These are phyloP conservation scores for Delphinella strobiligena DNA, from an alignment of 2,329 filamentous ascomycete species.

Conservation along the genomic window DNA sequence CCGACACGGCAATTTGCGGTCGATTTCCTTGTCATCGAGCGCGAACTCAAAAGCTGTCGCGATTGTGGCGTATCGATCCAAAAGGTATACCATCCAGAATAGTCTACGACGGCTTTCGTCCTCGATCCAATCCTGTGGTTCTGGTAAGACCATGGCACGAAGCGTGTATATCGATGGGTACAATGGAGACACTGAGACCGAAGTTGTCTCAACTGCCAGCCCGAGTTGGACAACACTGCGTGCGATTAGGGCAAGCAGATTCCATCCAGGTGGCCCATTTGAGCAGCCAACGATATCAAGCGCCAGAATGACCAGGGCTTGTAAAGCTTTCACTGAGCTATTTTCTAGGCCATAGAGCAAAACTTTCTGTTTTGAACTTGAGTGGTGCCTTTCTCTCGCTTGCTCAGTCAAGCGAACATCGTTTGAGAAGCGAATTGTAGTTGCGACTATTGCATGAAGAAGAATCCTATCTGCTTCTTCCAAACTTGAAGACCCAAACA, in stretches of 20 bases:
- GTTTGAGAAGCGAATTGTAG: constrained; percentile 71
- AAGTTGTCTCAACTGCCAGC: constrained; percentile 70
- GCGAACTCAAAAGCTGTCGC: constrained; percentile 89
- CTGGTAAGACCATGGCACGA: constrained; percentile 71
- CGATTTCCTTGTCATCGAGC: constrained; percentile 78
- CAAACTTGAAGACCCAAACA: constrained; percentile 66
- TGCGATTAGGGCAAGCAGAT: constrained; percentile 78
- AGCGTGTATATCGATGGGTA: constrained; percentile 83
- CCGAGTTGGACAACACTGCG: constrained; percentile 81
- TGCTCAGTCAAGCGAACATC: constrained; percentile 64
- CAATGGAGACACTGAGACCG: constrained; percentile 62
- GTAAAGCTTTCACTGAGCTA: constrained; percentile 75
- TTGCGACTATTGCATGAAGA: constrained; percentile 79
- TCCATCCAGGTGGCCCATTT: constrained; percentile 87
- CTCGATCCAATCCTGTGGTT: constrained; percentile 75
- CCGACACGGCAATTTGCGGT: constrained; percentile 73
- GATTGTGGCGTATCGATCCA: constrained; percentile 83
- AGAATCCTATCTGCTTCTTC: constrained; percentile 75
- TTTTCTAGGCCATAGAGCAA: constrained; percentile 80
- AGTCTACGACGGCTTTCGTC: constrained; percentile 74
- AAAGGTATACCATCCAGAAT: constrained; percentile 89
- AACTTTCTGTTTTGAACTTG: constrained; percentile 73
- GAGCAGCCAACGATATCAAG: constrained; percentile 75
- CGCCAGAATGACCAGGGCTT: constrained; percentile 77
- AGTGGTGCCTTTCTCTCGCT: constrained; percentile 62